These are phyloP conservation scores for Penicillium sp. DNA, from an alignment of 2,329 filamentous ascomycete genomes.

Conservation along the genomic window DNA sequence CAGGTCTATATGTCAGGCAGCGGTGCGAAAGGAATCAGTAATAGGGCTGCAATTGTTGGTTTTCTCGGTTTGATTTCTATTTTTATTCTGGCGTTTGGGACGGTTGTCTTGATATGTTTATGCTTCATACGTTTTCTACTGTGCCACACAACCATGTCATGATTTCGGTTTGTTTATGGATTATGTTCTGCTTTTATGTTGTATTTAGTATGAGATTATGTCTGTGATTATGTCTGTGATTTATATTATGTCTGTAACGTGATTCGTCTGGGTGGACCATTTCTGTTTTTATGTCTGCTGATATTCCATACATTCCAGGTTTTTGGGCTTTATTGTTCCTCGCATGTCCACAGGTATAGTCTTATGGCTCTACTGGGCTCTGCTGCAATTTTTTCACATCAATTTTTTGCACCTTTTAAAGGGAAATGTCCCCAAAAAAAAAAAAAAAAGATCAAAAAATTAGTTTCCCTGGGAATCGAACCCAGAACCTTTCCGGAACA, in stretches of 20 bases:
- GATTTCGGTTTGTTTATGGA: neutral
- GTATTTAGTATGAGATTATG: slow-evolving; percentile 3
- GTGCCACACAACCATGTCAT: neutral
- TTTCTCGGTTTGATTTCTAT: neutral
- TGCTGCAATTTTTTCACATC: neutral
- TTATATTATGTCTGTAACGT: slow-evolving; percentile 2
- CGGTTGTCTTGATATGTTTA: slow-evolving; percentile 5
- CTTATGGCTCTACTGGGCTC: neutral
- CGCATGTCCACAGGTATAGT: neutral
- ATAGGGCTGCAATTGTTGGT: neutral
- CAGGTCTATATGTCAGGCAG: neutral
- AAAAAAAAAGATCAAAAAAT: neutral
- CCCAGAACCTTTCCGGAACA: slow-evolving; percentile 13
- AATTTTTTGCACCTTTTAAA: neutral
- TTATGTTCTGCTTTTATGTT: neutral
- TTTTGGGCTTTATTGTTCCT: neutral
- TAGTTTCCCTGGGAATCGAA: slow-evolving; percentile 13
- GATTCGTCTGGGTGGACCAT: neutral
- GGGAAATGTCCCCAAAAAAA: neutral
- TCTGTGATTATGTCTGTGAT: neutral
- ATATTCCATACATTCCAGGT: neutral
- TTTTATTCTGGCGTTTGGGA: slow-evolving; percentile 4
- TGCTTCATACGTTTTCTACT: neutral
- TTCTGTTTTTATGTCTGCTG: too few relatives aligned
- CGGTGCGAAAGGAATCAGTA: neutral